These are phyloP conservation scores for Dactylonectria estremocensis DNA, from an alignment of 2,329 filamentous ascomycete species.

Conservation along the genomic window DNA sequence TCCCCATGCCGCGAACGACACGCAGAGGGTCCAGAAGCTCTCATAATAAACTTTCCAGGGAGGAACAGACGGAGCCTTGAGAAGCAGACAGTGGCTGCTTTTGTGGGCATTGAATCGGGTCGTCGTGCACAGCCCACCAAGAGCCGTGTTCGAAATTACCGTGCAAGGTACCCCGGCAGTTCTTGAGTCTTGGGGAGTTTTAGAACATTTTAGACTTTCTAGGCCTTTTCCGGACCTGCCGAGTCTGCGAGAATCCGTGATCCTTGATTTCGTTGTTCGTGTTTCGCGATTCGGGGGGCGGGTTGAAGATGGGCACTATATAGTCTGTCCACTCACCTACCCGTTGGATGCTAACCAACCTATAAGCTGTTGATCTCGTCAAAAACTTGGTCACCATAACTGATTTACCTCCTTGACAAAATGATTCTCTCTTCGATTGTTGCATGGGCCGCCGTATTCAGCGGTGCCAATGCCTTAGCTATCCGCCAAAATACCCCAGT, in stretches of 20 bases:
- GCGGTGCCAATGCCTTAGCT: constrained; percentile 39
- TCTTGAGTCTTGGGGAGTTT: not conserved
- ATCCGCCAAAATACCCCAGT: constrained; percentile 46
- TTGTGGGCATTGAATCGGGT: not conserved
- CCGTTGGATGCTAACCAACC: not conserved
- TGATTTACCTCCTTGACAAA: not conserved
- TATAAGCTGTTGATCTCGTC: not conserved
- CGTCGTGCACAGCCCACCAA: not conserved
- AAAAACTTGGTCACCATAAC: not conserved
- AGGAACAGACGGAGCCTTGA: not conserved
- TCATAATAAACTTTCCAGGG: not conserved
- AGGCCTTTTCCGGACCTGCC: not conserved
- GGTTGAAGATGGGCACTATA: not conserved
- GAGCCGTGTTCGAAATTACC: constrained; percentile 3
- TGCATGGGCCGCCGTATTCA: constrained; percentile 12
- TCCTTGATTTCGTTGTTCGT: not conserved
- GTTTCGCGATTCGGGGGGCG: not conserved
- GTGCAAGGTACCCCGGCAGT: not conserved
- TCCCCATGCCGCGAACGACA: not conserved
- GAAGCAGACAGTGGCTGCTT: not conserved
- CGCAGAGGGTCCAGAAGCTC: not conserved
- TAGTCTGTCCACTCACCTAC: not conserved
- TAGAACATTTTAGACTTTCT: constrained; percentile 4
- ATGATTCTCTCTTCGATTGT: constrained; percentile 13
- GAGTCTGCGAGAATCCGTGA: not conserved